Evolutionary conservation across 495 filamentous ascomycete genomes (phyloP).

Genomic region (Arthonia radiata): DNA sequence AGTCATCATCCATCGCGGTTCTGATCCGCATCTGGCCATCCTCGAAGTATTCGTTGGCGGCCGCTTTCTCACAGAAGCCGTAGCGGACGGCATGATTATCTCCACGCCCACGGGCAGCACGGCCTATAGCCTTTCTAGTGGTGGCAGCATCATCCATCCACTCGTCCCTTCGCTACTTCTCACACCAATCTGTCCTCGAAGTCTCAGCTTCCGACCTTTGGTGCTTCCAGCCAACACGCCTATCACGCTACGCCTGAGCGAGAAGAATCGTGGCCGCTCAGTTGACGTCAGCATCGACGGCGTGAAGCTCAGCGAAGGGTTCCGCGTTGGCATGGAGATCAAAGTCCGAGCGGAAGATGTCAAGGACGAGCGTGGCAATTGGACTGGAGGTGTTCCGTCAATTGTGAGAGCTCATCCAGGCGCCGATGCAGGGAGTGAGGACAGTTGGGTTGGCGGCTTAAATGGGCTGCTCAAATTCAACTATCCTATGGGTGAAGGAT

Average conservation of each 20-base stretch:
- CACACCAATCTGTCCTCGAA: constrained; percentile 83
- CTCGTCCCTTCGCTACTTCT: constrained; percentile 66
- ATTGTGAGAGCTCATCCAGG: constrained; percentile 24
- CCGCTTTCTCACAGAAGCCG: constrained; percentile 70
- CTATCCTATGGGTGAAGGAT: constrained; percentile 83
- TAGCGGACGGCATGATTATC: constrained; percentile 86
- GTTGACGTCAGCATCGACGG: constrained; percentile 80
- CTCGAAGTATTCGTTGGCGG: constrained; percentile 69
- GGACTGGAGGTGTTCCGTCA: constrained; percentile 44
- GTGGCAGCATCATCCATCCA: constrained; percentile 88
- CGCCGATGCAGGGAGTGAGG: constrained; percentile 24
- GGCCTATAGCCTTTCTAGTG: constrained; percentile 75
- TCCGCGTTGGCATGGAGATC: constrained; percentile 66
- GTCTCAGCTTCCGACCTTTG: constrained; percentile 72
- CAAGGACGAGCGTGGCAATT: constrained; percentile 12
- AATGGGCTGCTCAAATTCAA: constrained; percentile 95
- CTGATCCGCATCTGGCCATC: constrained; percentile 69
- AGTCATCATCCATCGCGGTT: constrained; percentile 73
- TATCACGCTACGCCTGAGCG: constrained; percentile 59
- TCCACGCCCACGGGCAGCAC: constrained; percentile 86
- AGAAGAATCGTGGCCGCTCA: constrained; percentile 59
- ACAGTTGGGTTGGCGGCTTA: constrained; percentile 90
- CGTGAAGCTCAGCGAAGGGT: constrained; percentile 39
- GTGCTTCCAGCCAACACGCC: constrained; percentile 68
- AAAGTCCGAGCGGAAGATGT: constrained; percentile 62